Base-by-base conservation (phyloP, 164 flowering plant genomes). In the Liquidambar formosana region DNA sequence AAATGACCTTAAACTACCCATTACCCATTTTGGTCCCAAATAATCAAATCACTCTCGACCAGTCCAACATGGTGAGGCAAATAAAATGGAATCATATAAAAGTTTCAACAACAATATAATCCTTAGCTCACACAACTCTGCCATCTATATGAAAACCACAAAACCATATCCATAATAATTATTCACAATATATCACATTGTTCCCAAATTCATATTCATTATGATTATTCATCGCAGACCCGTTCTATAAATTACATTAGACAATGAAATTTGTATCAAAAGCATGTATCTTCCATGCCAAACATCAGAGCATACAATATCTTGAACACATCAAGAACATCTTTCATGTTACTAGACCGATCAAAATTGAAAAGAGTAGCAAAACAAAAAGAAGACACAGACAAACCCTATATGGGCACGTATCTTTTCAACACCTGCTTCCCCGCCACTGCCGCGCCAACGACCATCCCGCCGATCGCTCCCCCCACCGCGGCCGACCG, bases 401-500 rank as follows among this genome's bases (percentile, higher is more conserved):
- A 6, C 59, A 52, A 23, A 23, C 58, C 51, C 73, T 75, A 88
- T 8, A 85, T 78, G 22, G 86, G 85, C n/a, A 83, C 81, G 27
- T 85, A 83, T 75, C 92, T 76, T 82, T 84, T 88, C 60, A 77
- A 21, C 3, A 68, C 76, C 74, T 88, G 92, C 79, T 85, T 88
- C 61, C 78, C 92, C 15, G 82, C 80, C 45, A 85, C 82, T 4
- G 71, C 85, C 1, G 79, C 76, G 0, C 85, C 89, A 9, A 79
- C 92, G 56, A 76, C 74, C 53, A 84, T 25, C 18, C 89, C 92
- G 0, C 92, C 92, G 22, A 88, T 73, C 1, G 85, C 88, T 0
- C 92, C 89, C 0, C 85, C 92, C 25, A 88, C 84, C 13, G 92
- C 92, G 6, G 92, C 89, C 8, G 90, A 81, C 72, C 90, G 72